Conservation (phyloP, 73 alveolate species). For the Tetrahymena borealis region DNA sequence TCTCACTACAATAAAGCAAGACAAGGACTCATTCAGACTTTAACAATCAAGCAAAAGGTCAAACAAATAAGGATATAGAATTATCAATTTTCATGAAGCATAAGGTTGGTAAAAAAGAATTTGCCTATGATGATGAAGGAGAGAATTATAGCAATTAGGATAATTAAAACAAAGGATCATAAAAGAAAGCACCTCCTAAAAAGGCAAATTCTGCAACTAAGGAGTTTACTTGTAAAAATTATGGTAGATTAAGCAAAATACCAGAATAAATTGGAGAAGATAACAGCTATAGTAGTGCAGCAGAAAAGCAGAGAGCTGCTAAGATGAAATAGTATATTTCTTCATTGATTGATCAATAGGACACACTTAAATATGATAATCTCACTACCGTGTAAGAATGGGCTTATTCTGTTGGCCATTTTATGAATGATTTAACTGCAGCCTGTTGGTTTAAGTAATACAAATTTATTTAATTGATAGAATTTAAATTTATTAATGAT, state of each 20-base stretch:
- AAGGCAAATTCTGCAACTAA: background rate
- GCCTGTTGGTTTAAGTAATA: constrained; percentile 53
- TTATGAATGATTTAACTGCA: constrained; percentile 48
- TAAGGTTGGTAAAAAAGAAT: background rate
- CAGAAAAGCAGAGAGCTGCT: background rate
- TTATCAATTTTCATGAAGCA: background rate
- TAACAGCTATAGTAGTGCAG: background rate
- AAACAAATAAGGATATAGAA: too few relatives aligned
- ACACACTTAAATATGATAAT: constrained; percentile 24
- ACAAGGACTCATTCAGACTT: too few relatives aligned
- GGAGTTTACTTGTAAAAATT: background rate
- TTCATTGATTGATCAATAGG: background rate
- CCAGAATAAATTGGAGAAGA: background rate
- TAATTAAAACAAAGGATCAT: background rate
- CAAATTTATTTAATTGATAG: background rate
- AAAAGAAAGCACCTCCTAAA: background rate
- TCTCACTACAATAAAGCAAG: too few relatives aligned
- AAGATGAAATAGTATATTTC: background rate
- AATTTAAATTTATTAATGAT: background rate
- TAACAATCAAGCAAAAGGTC: too few relatives aligned
- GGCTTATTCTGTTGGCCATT: constrained; percentile 55
- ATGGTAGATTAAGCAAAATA: background rate
- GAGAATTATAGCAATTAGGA: background rate
- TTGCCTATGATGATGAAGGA: background rate
- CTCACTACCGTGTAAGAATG: constrained; percentile 40